Conservation (phyloP, 2,329 filamentous ascomycete species). For the Penicillium sumatraense region DNA sequence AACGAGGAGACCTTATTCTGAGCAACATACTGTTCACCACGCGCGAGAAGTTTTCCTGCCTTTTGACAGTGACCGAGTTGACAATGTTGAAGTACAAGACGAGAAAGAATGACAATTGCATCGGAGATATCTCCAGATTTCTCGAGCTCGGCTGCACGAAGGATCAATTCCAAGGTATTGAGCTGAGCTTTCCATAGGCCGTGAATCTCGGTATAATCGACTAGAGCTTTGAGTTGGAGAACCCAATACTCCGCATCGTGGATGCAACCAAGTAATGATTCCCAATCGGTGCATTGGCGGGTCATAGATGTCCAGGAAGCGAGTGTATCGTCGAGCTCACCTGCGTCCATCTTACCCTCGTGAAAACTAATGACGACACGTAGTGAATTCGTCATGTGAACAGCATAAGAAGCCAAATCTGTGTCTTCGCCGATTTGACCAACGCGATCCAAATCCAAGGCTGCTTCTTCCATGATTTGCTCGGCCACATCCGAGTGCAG, state of each 20-base stretch:
- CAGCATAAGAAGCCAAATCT: conserved; percentile 29
- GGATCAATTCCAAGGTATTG: conserved; percentile 54
- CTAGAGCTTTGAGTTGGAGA: conserved; percentile 56
- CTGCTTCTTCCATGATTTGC: conserved; percentile 32
- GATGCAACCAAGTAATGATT: conserved; percentile 50
- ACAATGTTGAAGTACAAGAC: conserved; percentile 60
- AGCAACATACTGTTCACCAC: conserved; percentile 58
- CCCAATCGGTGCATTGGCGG: conserved; percentile 48
- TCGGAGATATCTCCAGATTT: conserved; percentile 40
- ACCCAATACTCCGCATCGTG: conserved; percentile 57
- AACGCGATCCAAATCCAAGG: conserved; percentile 18
- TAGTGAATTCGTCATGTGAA: conserved; percentile 40
- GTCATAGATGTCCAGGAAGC: conserved; percentile 47
- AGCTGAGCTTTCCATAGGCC: conserved; percentile 58
- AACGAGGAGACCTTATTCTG: conserved; percentile 48
- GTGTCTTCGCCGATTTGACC: conserved; percentile 30
- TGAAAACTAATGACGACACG: conserved; percentile 41
- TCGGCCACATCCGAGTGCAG: conserved; percentile 33
- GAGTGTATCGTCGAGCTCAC: conserved; percentile 35
- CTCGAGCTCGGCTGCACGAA: conserved; percentile 54
- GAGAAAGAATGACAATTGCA: conserved; percentile 48
- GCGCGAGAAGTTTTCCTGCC: conserved; percentile 61
- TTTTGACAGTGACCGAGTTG: conserved; percentile 65
- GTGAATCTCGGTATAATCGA: conserved; percentile 62
- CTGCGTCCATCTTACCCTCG: conserved; percentile 33